Conservation (phyloP, 257 asterid species). For the Scutellaria galericulata region DNA sequence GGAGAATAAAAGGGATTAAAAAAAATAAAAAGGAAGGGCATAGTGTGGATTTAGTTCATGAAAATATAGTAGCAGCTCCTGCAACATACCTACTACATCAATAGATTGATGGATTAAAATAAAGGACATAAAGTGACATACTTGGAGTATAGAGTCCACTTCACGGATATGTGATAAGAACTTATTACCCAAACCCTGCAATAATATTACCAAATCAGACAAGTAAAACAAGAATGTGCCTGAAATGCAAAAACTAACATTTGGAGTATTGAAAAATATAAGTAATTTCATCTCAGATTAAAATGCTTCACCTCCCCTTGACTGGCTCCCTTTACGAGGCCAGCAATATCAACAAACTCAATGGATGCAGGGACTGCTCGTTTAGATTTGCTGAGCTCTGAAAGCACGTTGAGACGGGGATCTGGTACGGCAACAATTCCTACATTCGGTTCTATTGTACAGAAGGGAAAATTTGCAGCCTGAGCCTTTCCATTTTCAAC, state of each 20-base stretch:
- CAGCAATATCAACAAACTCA: slow-evolving; percentile 98
- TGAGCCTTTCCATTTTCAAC: slow-evolving; percentile 99
- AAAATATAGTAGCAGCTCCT: slow-evolving; percentile 12
- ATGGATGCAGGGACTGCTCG: slow-evolving; percentile 86
- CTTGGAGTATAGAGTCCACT: slow-evolving; percentile 98
- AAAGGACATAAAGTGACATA: slow-evolving; percentile 32
- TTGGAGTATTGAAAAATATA: slow-evolving; percentile 27
- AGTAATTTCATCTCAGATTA: slow-evolving; percentile 24
- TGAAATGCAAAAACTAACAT: slow-evolving; percentile 17
- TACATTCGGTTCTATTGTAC: slow-evolving; percentile 95
- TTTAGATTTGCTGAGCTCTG: slow-evolving; percentile 84
- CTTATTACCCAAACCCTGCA: slow-evolving; percentile 95
- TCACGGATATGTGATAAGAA: slow-evolving; percentile 97
- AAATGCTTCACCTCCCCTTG: slow-evolving; percentile 86
- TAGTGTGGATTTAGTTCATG: not conserved
- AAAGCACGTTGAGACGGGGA: slow-evolving; percentile 82
- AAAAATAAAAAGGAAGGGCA: not conserved
- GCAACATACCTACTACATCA: not conserved
- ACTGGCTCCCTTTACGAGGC: slow-evolving; percentile 98
- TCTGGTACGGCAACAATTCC: slow-evolving; percentile 98
- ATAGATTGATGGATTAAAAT: slow-evolving; percentile 18
- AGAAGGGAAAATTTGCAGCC: slow-evolving; percentile 96
- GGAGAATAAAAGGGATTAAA: slow-evolving; percentile 10
- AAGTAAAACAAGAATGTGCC: slow-evolving; percentile 26
- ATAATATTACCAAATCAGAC: slow-evolving; percentile 37